These are phyloP conservation scores for Rhododendron simsii DNA, from an alignment of 148 eudicot species.

Conservation along the genomic window DNA sequence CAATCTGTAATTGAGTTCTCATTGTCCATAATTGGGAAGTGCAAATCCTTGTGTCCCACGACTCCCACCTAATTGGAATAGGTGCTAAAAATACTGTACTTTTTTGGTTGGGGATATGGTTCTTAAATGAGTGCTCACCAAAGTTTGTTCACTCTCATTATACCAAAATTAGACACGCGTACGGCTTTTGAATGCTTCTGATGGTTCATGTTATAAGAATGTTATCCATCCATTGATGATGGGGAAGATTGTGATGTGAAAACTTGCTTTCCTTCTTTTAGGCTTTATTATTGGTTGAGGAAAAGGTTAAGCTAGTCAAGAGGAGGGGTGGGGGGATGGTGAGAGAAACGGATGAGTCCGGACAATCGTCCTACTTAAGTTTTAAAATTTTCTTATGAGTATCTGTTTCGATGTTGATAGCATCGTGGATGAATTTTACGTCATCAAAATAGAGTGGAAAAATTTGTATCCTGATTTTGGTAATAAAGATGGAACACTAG, in stretches of 20 bases:
- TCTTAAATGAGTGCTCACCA: background rate
- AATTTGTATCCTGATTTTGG: too few relatives aligned
- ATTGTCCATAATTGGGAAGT: background rate
- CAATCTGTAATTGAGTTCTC: background rate
- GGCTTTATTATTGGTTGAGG: background rate
- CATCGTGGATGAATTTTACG: background rate
- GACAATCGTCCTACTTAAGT: background rate
- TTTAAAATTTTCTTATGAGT: background rate
- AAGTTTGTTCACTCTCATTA: background rate
- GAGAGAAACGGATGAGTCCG: background rate
- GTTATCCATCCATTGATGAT: background rate
- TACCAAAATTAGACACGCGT: background rate
- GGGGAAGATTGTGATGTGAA: background rate
- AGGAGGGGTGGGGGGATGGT: background rate
- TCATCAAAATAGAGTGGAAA: background rate
- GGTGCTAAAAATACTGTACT: background rate
- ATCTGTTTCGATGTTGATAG: background rate
- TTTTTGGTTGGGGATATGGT: background rate
- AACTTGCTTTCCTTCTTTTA: background rate
- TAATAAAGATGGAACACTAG: too few relatives aligned
- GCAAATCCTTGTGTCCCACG: background rate
- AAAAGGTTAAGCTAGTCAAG: background rate
- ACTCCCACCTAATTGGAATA: background rate
- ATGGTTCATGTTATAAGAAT: background rate
- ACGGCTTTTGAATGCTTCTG: background rate